These are phyloP conservation scores for Phoenix dactylifera DNA, from an alignment of 176 grass and related monocot genomes.

Conservation along the genomic window DNA sequence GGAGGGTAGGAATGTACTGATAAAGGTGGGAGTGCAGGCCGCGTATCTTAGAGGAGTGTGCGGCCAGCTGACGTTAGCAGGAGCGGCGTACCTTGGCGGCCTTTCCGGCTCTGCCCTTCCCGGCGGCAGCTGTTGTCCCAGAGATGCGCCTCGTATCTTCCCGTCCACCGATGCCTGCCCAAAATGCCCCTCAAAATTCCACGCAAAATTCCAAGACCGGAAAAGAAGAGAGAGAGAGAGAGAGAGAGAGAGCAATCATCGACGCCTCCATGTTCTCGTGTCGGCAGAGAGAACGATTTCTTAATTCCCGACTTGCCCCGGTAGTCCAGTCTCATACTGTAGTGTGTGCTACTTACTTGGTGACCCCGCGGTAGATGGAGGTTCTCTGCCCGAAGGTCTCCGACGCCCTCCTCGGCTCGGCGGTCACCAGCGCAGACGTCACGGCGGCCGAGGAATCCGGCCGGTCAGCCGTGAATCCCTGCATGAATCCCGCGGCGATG, in stretches of 20 bases:
- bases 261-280: not conserved
- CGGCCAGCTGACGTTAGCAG: not conserved
- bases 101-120: constrained; percentile 97
- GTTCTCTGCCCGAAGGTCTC: constrained; percentile 87
- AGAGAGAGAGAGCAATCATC: too few species aligned
- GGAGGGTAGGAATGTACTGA: too few species aligned
- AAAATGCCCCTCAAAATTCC: constrained; percentile 11
- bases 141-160: constrained; percentile 89
- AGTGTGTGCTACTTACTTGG: constrained; percentile 34
- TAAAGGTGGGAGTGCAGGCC: too few species aligned
- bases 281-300: too few species aligned
- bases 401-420: constrained; percentile 29
- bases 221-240: not conserved
- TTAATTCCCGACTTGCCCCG: too few species aligned
- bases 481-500: constrained; percentile 72
- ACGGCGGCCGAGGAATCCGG: constrained; percentile 22
- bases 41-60: too few species aligned
- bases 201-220: not conserved
- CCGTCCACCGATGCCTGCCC: constrained; percentile 83
- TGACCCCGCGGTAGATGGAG: constrained; percentile 91
- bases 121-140: constrained; percentile 98
- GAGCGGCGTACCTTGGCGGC: constrained; percentile 55
- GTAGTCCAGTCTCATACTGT: too few species aligned
- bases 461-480: constrained; percentile 21
- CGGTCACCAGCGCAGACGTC: constrained; percentile 26